Conservation (phyloP, 2,329 filamentous ascomycete species). For the Calonectria pseudoturangicola region DNA sequence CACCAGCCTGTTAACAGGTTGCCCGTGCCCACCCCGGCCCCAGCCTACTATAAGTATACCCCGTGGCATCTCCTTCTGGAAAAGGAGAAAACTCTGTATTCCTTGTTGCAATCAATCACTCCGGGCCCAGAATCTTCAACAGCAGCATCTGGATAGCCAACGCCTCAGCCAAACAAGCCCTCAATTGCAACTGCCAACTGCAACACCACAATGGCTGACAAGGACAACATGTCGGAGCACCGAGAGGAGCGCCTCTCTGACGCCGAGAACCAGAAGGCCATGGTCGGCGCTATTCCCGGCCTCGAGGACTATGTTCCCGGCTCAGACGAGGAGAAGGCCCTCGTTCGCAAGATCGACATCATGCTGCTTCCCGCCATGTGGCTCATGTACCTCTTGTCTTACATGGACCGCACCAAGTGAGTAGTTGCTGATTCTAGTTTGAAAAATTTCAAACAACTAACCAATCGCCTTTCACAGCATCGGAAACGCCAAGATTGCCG, state of each 20-base stretch:
- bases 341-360: conserved; percentile 64
- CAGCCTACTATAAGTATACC: conserved; percentile 35
- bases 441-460: conserved; percentile 16
- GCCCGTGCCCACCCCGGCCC: conserved; percentile 9
- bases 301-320: conserved; percentile 53
- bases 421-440: conserved; percentile 50
- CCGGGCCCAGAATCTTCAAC: conserved; percentile 13
- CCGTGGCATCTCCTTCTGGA: conserved; percentile 30
- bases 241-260: conserved; percentile 43
- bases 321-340: conserved; percentile 58
- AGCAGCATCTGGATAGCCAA: conserved; percentile 6
- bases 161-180: neutral
- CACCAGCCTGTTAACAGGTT: conserved; percentile 2
- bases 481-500: conserved; percentile 72
- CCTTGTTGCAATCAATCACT: conserved; percentile 25
- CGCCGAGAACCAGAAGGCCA: conserved; percentile 38
- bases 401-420: conserved; percentile 79
- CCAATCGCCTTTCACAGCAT: conserved; percentile 51
- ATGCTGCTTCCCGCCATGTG: conserved; percentile 71
- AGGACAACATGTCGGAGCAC: conserved; percentile 39
- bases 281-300: conserved; percentile 26
- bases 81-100: conserved; percentile 30
- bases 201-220: conserved; percentile 9
- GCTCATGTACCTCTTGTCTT: conserved; percentile 75
- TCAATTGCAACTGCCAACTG: conserved; percentile 2